Percentiles rank a stretch among this genome's conserved stretches.
Evolutionary conservation across 768 basidiomycete species (phyloP).

Genomic region (Russula sp.): DNA sequence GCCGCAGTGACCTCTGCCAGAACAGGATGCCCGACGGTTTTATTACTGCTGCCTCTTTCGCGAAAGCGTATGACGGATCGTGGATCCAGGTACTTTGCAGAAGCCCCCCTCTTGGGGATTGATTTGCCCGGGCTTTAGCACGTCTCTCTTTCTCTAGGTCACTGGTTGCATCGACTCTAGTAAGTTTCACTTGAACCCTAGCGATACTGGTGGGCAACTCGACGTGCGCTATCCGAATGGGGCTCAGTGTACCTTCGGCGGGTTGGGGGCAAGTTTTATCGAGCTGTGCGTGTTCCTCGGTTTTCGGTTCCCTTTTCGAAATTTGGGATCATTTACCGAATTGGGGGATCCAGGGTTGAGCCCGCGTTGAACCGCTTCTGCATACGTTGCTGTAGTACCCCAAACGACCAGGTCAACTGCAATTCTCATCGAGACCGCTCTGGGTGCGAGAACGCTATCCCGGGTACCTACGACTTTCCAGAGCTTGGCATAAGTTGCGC

Average conservation of each 20-base stretch:
- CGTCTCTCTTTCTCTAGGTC: slow-evolving; percentile 26
- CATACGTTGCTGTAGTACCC: slow-evolving; percentile 38
- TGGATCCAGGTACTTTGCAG: slow-evolving; percentile 33
- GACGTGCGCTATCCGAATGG: slow-evolving; percentile 46
- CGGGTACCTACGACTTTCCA: slow-evolving; percentile 41
- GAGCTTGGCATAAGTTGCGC: slow-evolving; percentile 30
- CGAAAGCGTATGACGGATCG: slow-evolving; percentile 30
- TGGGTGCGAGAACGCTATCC: slow-evolving; percentile 38
- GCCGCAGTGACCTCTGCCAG: slow-evolving; percentile 26
- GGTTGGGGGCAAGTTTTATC: slow-evolving; percentile 45
- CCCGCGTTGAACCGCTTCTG: slow-evolving; percentile 41
- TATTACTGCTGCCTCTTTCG: slow-evolving; percentile 32
- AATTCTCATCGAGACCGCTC: slow-evolving; percentile 43
- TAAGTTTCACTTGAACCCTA: slow-evolving; percentile 27
- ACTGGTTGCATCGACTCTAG: slow-evolving; percentile 35
- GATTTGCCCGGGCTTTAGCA: neutral
- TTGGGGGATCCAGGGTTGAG: slow-evolving; percentile 33
- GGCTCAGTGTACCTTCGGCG: slow-evolving; percentile 46
- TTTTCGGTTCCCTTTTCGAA: neutral
- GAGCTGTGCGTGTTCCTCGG: slow-evolving; percentile 33
- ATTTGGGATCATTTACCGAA: neutral
- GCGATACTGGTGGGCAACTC: slow-evolving; percentile 43
- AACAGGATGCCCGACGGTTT: slow-evolving; percentile 31
- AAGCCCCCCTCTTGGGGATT: neutral
- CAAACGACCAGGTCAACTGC: slow-evolving; percentile 40